A percentile compares a stretch with the other conserved stretches of the same genome.
phyloP scores from a whole-genome alignment of 169 alveolate species.

The Eimeria brunetti region DNA sequence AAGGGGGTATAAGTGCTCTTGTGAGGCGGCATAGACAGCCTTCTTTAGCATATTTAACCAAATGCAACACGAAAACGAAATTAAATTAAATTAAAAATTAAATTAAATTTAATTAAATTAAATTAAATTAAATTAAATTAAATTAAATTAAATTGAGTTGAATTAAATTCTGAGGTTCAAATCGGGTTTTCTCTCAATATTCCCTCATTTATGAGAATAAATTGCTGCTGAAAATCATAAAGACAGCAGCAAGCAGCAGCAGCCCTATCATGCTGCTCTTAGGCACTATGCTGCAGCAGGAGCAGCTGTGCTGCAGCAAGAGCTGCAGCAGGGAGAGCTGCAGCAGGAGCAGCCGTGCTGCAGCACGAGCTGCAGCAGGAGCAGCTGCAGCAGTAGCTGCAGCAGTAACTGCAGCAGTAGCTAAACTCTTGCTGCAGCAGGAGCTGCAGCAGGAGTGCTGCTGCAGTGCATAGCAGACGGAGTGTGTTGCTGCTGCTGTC shows the following conservation, averaged over 20 bases:
- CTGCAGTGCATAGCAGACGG: background rate
- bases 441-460: background rate
- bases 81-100: too few species aligned
- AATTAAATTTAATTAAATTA: too few species aligned
- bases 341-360: conserved; percentile 1
- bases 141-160: too few species aligned
- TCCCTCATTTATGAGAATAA: too few species aligned
- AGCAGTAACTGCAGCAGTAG: background rate
- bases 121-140: too few species aligned
- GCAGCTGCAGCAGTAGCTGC: conserved; percentile 5
- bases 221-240: too few species aligned
- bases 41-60: too few species aligned
- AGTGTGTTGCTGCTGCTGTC: background rate
- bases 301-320: background rate
- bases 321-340: conserved; percentile 12
- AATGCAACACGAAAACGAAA: too few species aligned
- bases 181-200: too few species aligned
- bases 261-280: background rate
- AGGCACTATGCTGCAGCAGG: background rate
- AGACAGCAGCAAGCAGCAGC: background rate
- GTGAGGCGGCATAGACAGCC: too few species aligned
- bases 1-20: too few species aligned
- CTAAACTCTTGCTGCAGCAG: background rate
- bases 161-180: too few species aligned
- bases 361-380: background rate